These are phyloP conservation scores for Herpotrichia juniperi DNA, from an alignment of 2,329 filamentous ascomycete genomes.

Conservation along the genomic window DNA sequence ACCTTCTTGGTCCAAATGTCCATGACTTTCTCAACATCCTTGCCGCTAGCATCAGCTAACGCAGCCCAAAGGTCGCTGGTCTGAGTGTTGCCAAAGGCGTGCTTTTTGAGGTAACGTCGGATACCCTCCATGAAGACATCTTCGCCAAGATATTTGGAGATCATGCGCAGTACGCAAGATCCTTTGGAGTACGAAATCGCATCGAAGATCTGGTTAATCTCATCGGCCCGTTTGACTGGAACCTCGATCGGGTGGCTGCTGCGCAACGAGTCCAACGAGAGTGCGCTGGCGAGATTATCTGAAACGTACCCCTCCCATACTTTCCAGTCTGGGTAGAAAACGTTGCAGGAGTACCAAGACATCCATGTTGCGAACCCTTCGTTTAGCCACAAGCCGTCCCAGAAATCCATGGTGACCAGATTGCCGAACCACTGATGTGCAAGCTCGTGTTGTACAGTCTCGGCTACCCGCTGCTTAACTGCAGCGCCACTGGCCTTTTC, in stretches of 20 bases:
- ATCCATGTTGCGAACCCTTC: constrained; percentile 92
- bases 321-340: constrained; percentile 97
- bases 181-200: constrained; percentile 98
- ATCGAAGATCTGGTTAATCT: constrained; percentile 98
- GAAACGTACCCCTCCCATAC: constrained; percentile 96
- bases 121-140: constrained; percentile 93
- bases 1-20: constrained; percentile 97
- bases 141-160: constrained; percentile 92
- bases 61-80: constrained; percentile 91
- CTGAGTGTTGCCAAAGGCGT: constrained; percentile 94
- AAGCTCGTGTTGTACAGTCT: constrained; percentile 95
- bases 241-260: constrained; percentile 98
- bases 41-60: constrained; percentile 85
- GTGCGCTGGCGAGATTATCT: constrained; percentile 86
- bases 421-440: constrained; percentile 99
- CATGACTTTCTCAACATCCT: constrained; percentile 89
- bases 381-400: constrained; percentile 97
- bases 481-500: constrained; percentile 89
- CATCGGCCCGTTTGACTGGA: constrained; percentile 90
- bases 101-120: constrained; percentile 88
- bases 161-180: constrained; percentile 94
- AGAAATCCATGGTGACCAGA: constrained; percentile 97
- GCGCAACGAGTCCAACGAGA: constrained; percentile 85
- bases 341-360: constrained; percentile 93
- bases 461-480: constrained; percentile 89